Base-by-base conservation (phyloP, 352 stramenopile genomes). In the Phytophthora litchii region DNA sequence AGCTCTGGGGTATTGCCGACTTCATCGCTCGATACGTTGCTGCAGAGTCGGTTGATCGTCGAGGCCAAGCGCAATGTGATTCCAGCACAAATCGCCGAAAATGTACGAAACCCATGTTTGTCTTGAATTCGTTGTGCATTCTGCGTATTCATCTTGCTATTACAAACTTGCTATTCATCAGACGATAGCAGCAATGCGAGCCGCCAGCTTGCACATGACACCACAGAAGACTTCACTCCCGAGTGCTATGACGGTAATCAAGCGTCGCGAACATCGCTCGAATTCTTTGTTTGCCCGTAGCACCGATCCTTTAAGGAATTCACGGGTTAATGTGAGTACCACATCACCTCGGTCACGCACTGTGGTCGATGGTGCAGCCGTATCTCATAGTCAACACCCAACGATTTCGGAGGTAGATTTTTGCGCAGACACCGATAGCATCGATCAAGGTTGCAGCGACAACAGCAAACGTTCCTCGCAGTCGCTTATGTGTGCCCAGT, bases 51-150 rank as follows among this genome's bases (percentile, higher is more conserved):
- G 1, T 51, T 92, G 7, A 60, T 87, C 6, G 79, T 92, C 38
- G 77, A 90, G 54, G 83, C 80, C 20, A 89, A 88, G 27, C 79
- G 79, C 19, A 71, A 71, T 6, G 71, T 92, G 36, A 32, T 87
- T 29, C 47, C 82, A 17, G 50, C 60, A 13, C 53, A 64, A 17
- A 70, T 90, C 51, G 49, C 63, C 3, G 60, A 71, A n/a, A 72
- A 88, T 17, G 80, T 91, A 51, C 20, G 60, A 14, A 3, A 2
- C 3, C 2, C 25, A 21, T 43, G 25, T 9, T 19, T 57, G n/a
- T 48, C 21, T 20, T 43, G 9, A 17, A 16, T 21, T 12, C 16
- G 14, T 32, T 4, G 6, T 4, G 31, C 21, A 13, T 36, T 8
- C 23, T 27, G 23, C 23, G 23, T 27, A 5, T 27, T 27, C 3